Conservation (phyloP, 1,284 basidiomycete species). For the Puccinia sorghi region DNA sequence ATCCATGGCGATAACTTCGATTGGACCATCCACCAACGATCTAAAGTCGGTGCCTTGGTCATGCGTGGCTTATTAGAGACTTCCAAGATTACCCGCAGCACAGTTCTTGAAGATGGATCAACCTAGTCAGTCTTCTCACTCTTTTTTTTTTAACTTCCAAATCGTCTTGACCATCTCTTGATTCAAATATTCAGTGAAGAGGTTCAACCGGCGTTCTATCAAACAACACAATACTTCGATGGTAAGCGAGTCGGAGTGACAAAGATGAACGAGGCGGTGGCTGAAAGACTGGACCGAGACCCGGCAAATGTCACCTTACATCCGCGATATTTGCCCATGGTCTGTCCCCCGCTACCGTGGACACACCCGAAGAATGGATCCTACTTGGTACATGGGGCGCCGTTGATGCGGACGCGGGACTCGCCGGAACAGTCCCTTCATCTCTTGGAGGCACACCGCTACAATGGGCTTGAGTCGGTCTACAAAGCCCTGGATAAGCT, state of each 20-base stretch:
- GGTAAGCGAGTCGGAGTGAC: conserved; percentile 90
- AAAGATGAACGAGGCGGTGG: conserved; percentile 78
- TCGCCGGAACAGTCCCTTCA: conserved; percentile 81
- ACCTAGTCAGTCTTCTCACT: conserved; percentile 24
- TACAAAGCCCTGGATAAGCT: conserved; percentile 88
- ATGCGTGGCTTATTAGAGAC: conserved; percentile 44
- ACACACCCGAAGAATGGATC: conserved; percentile 75
- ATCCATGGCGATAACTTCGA: conserved; percentile 43
- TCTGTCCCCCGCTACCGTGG: conserved; percentile 89
- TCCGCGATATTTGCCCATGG: conserved; percentile 93
- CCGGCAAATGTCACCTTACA: conserved; percentile 75
- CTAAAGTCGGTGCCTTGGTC: conserved; percentile 44
- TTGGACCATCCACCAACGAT: conserved; percentile 42
- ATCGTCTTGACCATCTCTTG: background rate
- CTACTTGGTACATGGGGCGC: conserved; percentile 76
- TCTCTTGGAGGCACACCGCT: conserved; percentile 72
- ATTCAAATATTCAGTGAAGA: conserved; percentile 61
- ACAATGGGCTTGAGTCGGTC: conserved; percentile 78
- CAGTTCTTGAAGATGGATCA: conserved; percentile 39
- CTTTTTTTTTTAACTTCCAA: background rate
- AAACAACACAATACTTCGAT: conserved; percentile 88
- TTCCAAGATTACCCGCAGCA: conserved; percentile 36
- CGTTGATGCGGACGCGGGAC: conserved; percentile 90
- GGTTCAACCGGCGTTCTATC: conserved; percentile 85
- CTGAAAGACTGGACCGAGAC: conserved; percentile 77